Evolutionary conservation across 192 early-diverging fungal species (phyloP).

Genomic region (Mortierella antarctica): DNA sequence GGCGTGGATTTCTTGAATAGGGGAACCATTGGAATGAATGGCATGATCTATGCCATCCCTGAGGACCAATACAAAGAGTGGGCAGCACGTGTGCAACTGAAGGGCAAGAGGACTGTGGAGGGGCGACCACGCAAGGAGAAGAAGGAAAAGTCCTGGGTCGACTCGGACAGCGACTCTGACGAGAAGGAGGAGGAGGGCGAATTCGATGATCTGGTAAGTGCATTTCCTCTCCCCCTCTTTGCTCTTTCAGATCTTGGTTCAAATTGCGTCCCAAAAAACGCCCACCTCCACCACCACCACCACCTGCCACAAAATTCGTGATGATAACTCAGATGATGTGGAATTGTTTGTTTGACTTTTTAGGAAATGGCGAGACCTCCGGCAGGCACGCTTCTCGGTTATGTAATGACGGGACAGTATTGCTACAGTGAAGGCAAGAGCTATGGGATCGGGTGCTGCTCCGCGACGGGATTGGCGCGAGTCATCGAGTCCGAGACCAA

Average conservation of each 20-base stretch:
- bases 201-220: slow-evolving; percentile 25
- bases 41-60: slow-evolving; percentile 65
- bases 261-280: no score
- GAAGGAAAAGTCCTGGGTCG: slow-evolving; percentile 28
- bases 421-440: slow-evolving; percentile 71
- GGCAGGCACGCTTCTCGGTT: slow-evolving; percentile 67
- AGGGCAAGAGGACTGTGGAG: slow-evolving; percentile 32
- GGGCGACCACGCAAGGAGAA: slow-evolving; percentile 39
- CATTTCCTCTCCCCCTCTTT: neutral
- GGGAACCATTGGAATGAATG: slow-evolving; percentile 61
- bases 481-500: slow-evolving; percentile 49
- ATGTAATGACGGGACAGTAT: slow-evolving; percentile 76
- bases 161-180: slow-evolving; percentile 49
- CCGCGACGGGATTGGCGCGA: slow-evolving; percentile 58
- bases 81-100: slow-evolving; percentile 34
- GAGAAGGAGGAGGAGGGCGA: slow-evolving; percentile 35
- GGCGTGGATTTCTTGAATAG: slow-evolving; percentile 60
- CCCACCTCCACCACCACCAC: no score
- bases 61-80: slow-evolving; percentile 60
- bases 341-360: neutral
- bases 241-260: neutral
- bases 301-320: no score
- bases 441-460: slow-evolving; percentile 73
- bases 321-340: neutral
- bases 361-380: slow-evolving; percentile 56